Base-by-base conservation (phyloP, 345 rosid genomes). In the Eucalyptus marginata region DNA sequence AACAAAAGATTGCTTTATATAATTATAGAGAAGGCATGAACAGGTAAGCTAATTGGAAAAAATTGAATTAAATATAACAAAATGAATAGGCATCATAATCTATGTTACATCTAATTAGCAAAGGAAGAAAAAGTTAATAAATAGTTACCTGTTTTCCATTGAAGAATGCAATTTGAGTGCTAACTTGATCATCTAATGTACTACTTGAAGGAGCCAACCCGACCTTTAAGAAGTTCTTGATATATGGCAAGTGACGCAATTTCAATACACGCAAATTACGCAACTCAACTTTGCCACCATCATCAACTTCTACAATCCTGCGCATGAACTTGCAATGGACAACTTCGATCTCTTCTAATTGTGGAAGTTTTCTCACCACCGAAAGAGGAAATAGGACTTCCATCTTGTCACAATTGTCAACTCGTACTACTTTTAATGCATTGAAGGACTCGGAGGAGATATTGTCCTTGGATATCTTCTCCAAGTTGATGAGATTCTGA, bases 181-280 rank as follows among this genome's bases (percentile, higher is more conserved):
- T 0, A 1, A 29, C 68, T 6, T 6, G 68, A 2, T 13, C 0
- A 1, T 29, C 0, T 0, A 17, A 13, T 1, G 0, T 29, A 4
- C 33, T 62, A 27, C 17, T 29, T 6, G 33, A 62, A 13, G 68
- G 4, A 62, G 68, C 5, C 0, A 5, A 3, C 17, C 8, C 9
- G 1, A 0, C 17, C 1, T 2, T 1, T 14, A 62, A 2, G 7
- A 62, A 62, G 8, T 29, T 62, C 17, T 1, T 2, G 33, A 62
- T 13, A 24, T 62, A 0, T 29, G 31, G 68, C 2, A 62, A 62
- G 68, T 13, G 2, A 6, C 2, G 31, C 27, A 62, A 62, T 62
- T 62, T 6, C 68, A 62, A 62, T 25, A 58, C n/a, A 58, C 3
- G 64, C n/a, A 58, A 58, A 10, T 25, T 58, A 25, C 1, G 64